phyloP scores from a whole-genome alignment of 2,329 filamentous ascomycete species.

The Aureobasidium musti region DNA sequence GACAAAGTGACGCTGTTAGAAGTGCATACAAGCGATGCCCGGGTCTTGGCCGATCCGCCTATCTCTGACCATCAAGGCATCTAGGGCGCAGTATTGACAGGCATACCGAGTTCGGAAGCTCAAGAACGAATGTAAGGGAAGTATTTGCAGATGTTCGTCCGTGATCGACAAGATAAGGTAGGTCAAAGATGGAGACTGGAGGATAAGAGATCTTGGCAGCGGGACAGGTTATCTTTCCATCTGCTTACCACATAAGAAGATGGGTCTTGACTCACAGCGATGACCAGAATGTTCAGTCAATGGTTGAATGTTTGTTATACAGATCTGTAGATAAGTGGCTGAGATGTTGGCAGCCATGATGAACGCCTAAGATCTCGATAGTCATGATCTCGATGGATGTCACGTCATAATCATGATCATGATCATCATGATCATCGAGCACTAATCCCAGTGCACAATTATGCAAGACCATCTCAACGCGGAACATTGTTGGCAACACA shows the following conservation, averaged over 20 bases:
- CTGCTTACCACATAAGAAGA: slow-evolving; percentile 6
- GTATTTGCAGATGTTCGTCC: background rate
- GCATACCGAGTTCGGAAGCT: slow-evolving; percentile 13
- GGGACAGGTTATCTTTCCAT: background rate
- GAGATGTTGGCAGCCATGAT: background rate
- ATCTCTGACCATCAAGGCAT: background rate
- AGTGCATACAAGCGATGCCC: background rate
- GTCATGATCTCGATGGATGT: no score
- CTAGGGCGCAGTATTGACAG: background rate
- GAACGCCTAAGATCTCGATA: background rate
- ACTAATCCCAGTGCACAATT: background rate
- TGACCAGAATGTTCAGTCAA: background rate
- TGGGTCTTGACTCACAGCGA: background rate
- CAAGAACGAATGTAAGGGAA: background rate
- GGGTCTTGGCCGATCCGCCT: slow-evolving; percentile 14
- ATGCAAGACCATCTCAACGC: background rate
- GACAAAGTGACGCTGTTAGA: background rate
- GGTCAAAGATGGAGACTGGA: slow-evolving; percentile 6
- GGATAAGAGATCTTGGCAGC: slow-evolving; percentile 20
- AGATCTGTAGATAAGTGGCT: background rate
- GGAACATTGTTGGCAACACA: background rate
- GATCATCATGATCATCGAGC: background rate
- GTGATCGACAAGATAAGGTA: slow-evolving; percentile 20
- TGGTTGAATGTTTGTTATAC: background rate
- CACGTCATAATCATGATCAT: background rate